Conservation (phyloP, 176 grass and related monocot species). For the Tuctoria greenei region DNA sequence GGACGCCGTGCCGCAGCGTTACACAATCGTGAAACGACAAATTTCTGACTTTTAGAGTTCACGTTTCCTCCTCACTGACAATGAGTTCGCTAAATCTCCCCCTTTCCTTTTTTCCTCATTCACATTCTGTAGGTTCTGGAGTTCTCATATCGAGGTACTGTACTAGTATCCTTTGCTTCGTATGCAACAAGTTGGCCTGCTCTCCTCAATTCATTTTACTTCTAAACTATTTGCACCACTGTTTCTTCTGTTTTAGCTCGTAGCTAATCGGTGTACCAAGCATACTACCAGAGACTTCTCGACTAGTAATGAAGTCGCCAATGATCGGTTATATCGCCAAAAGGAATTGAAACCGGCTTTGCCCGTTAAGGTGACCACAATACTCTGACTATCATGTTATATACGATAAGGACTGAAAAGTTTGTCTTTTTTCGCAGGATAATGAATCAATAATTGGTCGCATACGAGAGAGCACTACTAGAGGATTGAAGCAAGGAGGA, state of each 20-base stretch:
- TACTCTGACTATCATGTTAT: background rate
- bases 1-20: background rate
- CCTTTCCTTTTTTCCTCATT: background rate
- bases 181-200: background rate
- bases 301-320: background rate
- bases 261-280: conserved; percentile 29
- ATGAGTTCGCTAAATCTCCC: background rate
- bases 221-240: background rate
- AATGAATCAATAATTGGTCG: conserved; percentile 29
- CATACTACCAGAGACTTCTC: conserved; percentile 26
- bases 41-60: background rate
- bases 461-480: conserved; percentile 43
- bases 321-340: background rate
- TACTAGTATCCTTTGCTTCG: background rate
- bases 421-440: conserved; percentile 25
- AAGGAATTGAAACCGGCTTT: conserved; percentile 27
- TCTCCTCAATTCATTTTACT: background rate
- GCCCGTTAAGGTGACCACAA: background rate
- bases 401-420: background rate
- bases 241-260: background rate
- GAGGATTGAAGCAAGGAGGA: conserved; percentile 39
- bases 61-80: background rate
- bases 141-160: conserved; percentile 7
- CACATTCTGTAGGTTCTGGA: conserved; percentile 15
- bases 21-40: background rate